Base-by-base conservation (phyloP, 495 filamentous ascomycete genomes). In the Trichoderma gamsii region DNA sequence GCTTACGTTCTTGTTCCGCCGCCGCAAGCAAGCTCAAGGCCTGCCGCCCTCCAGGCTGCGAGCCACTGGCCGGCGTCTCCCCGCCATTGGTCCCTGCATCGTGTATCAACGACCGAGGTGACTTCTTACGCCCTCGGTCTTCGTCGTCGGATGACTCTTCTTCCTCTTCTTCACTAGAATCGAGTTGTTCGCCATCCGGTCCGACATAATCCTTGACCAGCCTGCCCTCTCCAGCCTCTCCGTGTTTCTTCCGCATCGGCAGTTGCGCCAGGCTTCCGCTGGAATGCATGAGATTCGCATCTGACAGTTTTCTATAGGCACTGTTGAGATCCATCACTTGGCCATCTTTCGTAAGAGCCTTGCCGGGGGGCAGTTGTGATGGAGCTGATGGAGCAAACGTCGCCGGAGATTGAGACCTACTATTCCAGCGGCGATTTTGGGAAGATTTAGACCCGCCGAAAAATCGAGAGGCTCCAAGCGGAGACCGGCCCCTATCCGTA, bases 1-100 rank as follows among this genome's bases (percentile, higher is more conserved):
- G 63, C 90, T 70, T 86, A 90, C 92, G 84, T 74, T 93, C 91
- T 79, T 93, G 89, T 75, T 93, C 89, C 12, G 88, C 86, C 15
- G 88, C 89, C 63, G 87, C 88, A 25, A 91, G 73, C 49, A 90
- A 73, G 72, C 85, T 89, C 71, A 81, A 79, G 1, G 81, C 79
- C 65, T 77, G 77, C 71, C 77, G 70, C 73, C 32, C 69, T 16
- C n/a, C 65, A 13, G 65, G 27, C 15, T 46, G 65, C 4, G 43
- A 66, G 65, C 41, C 27, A 16, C 65, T 32, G 11, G 27, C 69
- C 71, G 72, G 67, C 64, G 67, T 8, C 67, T 41, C 71, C 72
- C 72, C 73, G 70, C 70, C 75, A 73, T 72, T 71, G 78, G 51
- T 4, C 2, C 23, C 56, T 11, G 65, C 23, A 32, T 18, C 65